Evolutionary conservation across 345 rosid species (phyloP).

Genomic region (Tarenaya hassleriana): DNA sequence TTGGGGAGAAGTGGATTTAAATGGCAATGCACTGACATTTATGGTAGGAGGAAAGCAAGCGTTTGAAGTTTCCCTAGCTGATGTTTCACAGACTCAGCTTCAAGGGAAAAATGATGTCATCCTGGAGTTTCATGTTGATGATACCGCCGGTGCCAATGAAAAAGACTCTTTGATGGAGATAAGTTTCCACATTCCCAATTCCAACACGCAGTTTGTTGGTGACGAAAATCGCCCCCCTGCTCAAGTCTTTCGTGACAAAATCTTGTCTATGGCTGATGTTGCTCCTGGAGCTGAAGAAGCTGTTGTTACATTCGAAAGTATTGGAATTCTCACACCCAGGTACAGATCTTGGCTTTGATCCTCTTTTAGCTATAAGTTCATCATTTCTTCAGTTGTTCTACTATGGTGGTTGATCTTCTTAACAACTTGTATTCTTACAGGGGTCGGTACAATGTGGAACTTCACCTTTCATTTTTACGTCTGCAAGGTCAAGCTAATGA

Average conservation of each 20-base stretch:
- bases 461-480: slow-evolving; percentile 84
- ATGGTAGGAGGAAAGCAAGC: slow-evolving; percentile 81
- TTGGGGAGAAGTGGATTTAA: slow-evolving; percentile 95
- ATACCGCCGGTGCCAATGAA: slow-evolving; percentile 97
- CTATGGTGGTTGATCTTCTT: slow-evolving; percentile 10
- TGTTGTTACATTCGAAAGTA: slow-evolving; percentile 83
- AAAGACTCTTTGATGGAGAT: slow-evolving; percentile 97
- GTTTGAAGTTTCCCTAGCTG: slow-evolving; percentile 86
- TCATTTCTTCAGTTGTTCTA: neutral
- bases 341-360: slow-evolving; percentile 17
- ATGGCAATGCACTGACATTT: slow-evolving; percentile 82
- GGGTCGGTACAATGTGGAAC: slow-evolving; percentile 98
- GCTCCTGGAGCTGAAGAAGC: slow-evolving; percentile 88
- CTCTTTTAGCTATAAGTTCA: slow-evolving; percentile 1
- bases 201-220: slow-evolving; percentile 88
- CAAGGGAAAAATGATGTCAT: slow-evolving; percentile 92
- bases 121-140: slow-evolving; percentile 96
- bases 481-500: slow-evolving; percentile 98
- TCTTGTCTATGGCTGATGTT: slow-evolving; percentile 77
- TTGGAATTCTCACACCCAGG: slow-evolving; percentile 97
- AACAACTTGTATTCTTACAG: slow-evolving; percentile 31
- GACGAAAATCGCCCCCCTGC: slow-evolving; percentile 87
- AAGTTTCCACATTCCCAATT: slow-evolving; percentile 82
- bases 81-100: slow-evolving; percentile 83
- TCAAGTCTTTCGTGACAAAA: slow-evolving; percentile 81